Conservation (phyloP, 345 rosid genomes). For the Melaleuca quinquenervia region DNA sequence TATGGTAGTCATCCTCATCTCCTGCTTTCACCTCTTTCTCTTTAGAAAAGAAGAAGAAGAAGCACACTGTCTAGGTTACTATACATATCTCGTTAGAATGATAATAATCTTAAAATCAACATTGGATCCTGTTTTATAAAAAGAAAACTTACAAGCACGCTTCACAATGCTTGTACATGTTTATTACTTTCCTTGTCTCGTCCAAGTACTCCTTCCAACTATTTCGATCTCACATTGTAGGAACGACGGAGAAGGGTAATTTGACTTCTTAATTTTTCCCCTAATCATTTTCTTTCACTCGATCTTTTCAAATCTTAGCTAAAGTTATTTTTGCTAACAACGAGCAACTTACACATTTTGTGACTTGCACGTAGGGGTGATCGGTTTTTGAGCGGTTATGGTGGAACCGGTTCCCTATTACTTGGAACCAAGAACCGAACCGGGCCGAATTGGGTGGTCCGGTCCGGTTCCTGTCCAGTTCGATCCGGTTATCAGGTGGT, state of each 20-base stretch:
- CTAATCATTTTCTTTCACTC: not conserved
- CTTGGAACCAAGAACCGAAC: no score
- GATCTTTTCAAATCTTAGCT: not conserved
- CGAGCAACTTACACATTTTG: not conserved
- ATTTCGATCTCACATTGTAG: not conserved
- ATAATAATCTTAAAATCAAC: not conserved
- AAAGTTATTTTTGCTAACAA: not conserved
- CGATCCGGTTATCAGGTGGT: no score
- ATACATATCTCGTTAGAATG: not conserved
- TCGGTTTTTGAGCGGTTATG: no score
- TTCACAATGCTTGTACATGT: not conserved
- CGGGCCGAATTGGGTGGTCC: no score
- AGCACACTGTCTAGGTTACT: no score
- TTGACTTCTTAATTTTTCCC: not conserved
- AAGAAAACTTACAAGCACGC: fast-evolving
- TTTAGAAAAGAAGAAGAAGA: no score
- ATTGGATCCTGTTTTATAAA: not conserved
- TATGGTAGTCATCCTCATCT: fast-evolving
- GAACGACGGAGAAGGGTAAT: not conserved
- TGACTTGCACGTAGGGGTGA: no score
- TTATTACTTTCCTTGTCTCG: not conserved
- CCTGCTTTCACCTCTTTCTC: not conserved
- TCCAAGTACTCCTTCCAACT: not conserved
- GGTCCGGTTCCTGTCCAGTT: no score
- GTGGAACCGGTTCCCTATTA: no score